Evolutionary conservation across 257 asterid genomes (phyloP).

Genomic region (Solanum pinnatisectum): DNA sequence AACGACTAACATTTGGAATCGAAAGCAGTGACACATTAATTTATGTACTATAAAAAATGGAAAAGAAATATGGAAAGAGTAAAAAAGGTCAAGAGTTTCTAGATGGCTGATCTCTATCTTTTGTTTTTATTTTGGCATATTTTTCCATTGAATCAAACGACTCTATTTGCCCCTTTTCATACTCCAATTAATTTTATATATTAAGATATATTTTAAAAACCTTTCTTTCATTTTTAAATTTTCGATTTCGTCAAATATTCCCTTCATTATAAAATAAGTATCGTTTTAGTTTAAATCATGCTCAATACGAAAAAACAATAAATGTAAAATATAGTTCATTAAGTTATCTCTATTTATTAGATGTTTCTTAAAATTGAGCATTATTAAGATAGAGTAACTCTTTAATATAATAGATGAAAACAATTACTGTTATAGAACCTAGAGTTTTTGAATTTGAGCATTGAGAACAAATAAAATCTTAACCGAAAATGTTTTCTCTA

Average conservation of each 20-base stretch:
- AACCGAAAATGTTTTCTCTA: neutral
- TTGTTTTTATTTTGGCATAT: neutral
- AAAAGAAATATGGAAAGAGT: neutral
- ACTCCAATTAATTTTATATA: neutral
- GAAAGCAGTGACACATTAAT: neutral
- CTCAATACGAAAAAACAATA: neutral
- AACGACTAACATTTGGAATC: neutral
- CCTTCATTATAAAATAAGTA: accelerated
- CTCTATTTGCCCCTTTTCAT: neutral
- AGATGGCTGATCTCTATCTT: neutral
- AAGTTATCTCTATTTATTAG: neutral
- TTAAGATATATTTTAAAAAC: no score
- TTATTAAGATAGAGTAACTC: neutral
- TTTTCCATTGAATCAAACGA: neutral
- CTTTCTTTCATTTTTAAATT: no score
- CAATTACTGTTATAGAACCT: no score
- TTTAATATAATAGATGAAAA: no score
- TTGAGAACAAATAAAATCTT: neutral
- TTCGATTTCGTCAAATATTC: neutral
- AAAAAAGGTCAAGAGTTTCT: neutral
- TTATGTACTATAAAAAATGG: neutral
- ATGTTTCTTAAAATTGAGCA: neutral
- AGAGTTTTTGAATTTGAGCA: neutral
- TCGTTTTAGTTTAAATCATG: no score
- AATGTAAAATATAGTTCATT: neutral